phyloP scores from a whole-genome alignment of 2,329 filamentous ascomycete species.

The Diaporthe citriasiana region DNA sequence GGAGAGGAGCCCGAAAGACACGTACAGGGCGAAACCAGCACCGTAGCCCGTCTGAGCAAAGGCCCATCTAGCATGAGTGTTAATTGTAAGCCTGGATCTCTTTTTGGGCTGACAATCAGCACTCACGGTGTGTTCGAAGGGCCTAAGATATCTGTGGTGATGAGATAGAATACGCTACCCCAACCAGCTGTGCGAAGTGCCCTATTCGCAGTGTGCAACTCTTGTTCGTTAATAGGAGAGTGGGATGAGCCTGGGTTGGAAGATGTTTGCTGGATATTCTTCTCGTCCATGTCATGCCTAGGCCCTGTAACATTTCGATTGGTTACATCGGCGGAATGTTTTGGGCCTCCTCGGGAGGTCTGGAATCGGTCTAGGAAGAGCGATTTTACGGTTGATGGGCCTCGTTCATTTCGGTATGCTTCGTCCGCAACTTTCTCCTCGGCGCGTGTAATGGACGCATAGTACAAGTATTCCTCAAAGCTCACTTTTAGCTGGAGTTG shows the following conservation, averaged over 20 bases:
- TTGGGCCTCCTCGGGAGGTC: neutral
- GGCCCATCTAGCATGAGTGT: slow-evolving; percentile 14
- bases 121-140: slow-evolving; percentile 55
- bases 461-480: slow-evolving; percentile 25
- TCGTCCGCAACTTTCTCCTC: slow-evolving; percentile 25
- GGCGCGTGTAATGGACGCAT: slow-evolving; percentile 32
- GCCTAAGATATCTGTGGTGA: slow-evolving; percentile 63
- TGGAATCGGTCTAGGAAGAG: slow-evolving; percentile 8
- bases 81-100: neutral
- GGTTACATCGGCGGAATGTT: neutral
- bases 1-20: slow-evolving; percentile 33
- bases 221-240: slow-evolving; percentile 52
- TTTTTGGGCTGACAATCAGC: no score
- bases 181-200: slow-evolving; percentile 61
- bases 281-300: neutral
- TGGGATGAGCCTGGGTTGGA: neutral
- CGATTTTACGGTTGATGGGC: neutral
- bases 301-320: neutral
- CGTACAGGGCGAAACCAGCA: slow-evolving; percentile 37
- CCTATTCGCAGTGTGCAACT: slow-evolving; percentile 63
- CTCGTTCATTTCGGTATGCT: neutral
- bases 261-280: neutral
- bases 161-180: slow-evolving; percentile 63
- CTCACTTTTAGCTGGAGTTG: slow-evolving; percentile 6
- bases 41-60: slow-evolving; percentile 41